Conservation (phyloP, 2,329 filamentous ascomycete species). For the Colletotrichum agaves region DNA sequence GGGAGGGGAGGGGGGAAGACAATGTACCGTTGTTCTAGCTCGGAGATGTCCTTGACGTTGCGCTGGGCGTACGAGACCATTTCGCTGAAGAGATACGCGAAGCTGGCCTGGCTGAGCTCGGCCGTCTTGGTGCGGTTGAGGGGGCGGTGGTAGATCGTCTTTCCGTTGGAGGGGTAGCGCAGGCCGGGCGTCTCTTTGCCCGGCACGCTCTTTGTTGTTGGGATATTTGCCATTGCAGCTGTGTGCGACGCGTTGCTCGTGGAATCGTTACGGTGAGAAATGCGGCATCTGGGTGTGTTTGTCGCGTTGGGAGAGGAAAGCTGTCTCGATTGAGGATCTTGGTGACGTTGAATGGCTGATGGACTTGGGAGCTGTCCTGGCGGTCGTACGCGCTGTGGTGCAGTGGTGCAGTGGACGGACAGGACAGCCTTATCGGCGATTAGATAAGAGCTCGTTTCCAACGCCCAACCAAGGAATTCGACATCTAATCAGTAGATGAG, state of each 20-base stretch:
- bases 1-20: background rate
- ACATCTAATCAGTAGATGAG: no score
- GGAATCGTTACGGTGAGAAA: background rate
- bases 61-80: conserved; percentile 96
- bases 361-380: conserved; percentile 9
- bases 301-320: background rate
- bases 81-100: conserved; percentile 95
- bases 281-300: conserved; percentile 3
- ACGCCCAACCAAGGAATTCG: no score
- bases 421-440: conserved; percentile 36
- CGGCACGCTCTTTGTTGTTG: conserved; percentile 54
- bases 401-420: no score
- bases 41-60: conserved; percentile 90
- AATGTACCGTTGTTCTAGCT: conserved; percentile 86
- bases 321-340: background rate
- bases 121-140: conserved; percentile 89
- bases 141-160: conserved; percentile 97
- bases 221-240: conserved; percentile 61
- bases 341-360: conserved; percentile 24
- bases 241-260: background rate
- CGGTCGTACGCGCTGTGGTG: background rate
- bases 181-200: conserved; percentile 70
- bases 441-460: conserved; percentile 26
- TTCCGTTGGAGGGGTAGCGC: conserved; percentile 90
- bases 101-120: conserved; percentile 91